phyloP scores from a whole-genome alignment of 108 stramenopile species.

The Stephanodiscus minutulus region DNA sequence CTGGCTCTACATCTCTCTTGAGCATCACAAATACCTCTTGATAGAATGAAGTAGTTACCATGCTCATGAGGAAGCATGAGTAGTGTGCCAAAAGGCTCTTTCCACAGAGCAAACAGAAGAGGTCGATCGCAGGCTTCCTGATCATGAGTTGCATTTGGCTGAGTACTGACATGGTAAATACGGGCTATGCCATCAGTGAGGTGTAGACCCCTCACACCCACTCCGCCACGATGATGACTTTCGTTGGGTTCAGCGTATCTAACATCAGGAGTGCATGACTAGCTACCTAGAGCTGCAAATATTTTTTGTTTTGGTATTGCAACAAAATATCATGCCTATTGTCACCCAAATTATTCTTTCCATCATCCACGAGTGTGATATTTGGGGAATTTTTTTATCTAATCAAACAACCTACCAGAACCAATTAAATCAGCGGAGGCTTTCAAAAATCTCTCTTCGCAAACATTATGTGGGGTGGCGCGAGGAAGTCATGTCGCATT shows the following conservation, averaged over 20 bases:
- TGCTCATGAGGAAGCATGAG: not conserved
- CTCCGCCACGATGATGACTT: not conserved
- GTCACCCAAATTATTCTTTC: slow-evolving; percentile 12
- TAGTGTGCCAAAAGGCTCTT: not conserved
- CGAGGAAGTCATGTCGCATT: not conserved
- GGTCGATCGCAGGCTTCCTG: not conserved
- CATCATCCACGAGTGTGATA: not conserved
- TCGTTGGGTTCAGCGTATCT: not conserved
- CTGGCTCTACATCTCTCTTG: not conserved
- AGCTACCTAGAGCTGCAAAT: slow-evolving; percentile 15
- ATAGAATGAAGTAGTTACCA: not conserved
- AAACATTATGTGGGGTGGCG: not conserved
- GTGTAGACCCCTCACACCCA: not conserved
- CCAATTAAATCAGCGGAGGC: not conserved
- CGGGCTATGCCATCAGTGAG: not conserved
- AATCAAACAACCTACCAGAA: not conserved
- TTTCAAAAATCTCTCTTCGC: not conserved
- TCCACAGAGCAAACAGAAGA: not conserved
- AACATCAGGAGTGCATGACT: slow-evolving; percentile 6
- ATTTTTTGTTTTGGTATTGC: slow-evolving; percentile 1
- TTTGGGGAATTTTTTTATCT: not conserved
- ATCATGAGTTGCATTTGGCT: not conserved
- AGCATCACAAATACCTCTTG: not conserved
- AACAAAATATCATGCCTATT: slow-evolving; percentile 23
- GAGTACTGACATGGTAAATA: not conserved